Conservation (phyloP, 345 rosid genomes). For the Lepidium africanum region DNA sequence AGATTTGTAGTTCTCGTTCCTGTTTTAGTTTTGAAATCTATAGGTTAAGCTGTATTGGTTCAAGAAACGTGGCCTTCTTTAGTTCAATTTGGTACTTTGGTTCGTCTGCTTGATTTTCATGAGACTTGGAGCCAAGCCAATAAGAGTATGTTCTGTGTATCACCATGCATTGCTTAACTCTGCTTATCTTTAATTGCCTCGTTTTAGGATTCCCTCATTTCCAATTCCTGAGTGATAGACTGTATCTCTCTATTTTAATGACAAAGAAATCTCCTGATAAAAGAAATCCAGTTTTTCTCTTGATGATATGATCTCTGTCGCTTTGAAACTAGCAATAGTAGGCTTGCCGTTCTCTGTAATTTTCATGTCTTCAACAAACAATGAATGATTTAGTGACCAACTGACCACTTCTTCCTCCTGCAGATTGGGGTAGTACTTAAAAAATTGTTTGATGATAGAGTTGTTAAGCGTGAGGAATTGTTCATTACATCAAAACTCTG, state of each 20-base stretch:
- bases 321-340: neutral
- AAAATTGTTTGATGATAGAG: constrained; percentile 57
- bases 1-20: neutral
- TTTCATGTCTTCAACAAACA: neutral
- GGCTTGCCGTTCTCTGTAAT: neutral
- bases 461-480: constrained; percentile 69
- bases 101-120: neutral
- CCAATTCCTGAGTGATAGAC: neutral
- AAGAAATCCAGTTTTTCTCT: too few relatives aligned
- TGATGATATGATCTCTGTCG: neutral
- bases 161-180: neutral
- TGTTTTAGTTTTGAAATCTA: neutral
- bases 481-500: constrained; percentile 77
- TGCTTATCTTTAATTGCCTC: neutral
- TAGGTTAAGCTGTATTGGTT: neutral
- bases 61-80: neutral
- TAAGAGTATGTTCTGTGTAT: neutral
- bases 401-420: too few relatives aligned
- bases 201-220: too few relatives aligned
- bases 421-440: constrained; percentile 39
- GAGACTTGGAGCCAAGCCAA: neutral
- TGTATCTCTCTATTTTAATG: neutral
- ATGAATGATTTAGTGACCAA: neutral
- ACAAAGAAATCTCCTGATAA: neutral
- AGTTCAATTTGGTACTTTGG: neutral